A percentile compares a stretch with the other conserved stretches of the same genome.
These are phyloP conservation scores for Euphorbia tirucalli DNA, from an alignment of 345 rosid species.

Conservation along the genomic window DNA sequence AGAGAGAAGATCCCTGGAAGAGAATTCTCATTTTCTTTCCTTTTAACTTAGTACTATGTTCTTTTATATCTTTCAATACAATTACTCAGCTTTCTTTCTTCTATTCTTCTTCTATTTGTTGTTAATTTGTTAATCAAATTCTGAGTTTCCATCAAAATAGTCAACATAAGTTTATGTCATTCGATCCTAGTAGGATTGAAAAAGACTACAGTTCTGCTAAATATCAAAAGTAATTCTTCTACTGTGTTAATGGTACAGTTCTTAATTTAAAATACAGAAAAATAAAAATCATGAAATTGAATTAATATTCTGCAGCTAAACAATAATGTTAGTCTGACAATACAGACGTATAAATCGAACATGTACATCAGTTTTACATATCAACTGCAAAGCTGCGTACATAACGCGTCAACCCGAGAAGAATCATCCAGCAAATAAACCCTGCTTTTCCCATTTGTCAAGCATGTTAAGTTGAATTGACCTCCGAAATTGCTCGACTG, in stretches of 20 bases:
- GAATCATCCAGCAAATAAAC: constrained; percentile 25
- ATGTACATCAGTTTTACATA: background rate
- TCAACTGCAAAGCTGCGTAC: constrained; percentile 63
- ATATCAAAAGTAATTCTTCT: background rate
- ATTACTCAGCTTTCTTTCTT: too few relatives aligned
- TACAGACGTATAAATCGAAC: constrained; percentile 12
- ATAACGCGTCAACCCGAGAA: constrained; percentile 42
- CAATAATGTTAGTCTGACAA: constrained; percentile 9
- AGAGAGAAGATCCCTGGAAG: too few relatives aligned
- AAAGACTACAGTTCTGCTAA: too few relatives aligned
- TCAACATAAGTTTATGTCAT: too few relatives aligned
- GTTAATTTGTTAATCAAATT: too few relatives aligned
- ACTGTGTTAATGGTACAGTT: background rate
- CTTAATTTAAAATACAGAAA: background rate
- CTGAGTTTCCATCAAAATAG: too few relatives aligned
- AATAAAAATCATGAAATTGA: background rate
- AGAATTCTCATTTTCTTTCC: too few relatives aligned
- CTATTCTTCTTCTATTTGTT: too few relatives aligned
- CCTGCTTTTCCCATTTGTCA: constrained; percentile 42
- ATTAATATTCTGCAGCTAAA: background rate
- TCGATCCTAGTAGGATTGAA: too few relatives aligned
- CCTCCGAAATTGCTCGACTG: constrained; percentile 54
- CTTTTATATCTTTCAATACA: too few relatives aligned
- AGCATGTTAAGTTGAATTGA: constrained; percentile 63
- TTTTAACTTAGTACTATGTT: too few relatives aligned